Evolutionary conservation across 106 monocot genomes (phyloP).

Genomic region (Apostasia shenzhenica): DNA sequence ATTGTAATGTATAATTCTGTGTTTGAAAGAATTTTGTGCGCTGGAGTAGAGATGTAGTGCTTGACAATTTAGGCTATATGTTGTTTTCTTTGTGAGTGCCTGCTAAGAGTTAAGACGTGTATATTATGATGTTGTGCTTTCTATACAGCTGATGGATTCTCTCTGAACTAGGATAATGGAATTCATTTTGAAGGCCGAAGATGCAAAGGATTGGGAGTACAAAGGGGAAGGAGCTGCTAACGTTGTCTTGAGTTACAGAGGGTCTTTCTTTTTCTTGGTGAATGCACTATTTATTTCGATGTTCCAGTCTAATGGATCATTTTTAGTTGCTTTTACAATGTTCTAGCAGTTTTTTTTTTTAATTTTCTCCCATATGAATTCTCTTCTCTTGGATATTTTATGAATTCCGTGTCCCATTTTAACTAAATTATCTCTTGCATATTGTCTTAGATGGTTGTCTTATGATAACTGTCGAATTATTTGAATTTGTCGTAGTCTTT

Average conservation of each 20-base stretch:
- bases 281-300: not conserved
- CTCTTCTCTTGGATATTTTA: not conserved
- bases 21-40: no score
- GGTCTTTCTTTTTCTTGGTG: conserved; percentile 50
- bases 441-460: not conserved
- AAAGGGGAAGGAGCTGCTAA: conserved; percentile 93
- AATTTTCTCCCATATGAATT: not conserved
- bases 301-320: not conserved
- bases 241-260: conserved; percentile 61
- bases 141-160: not conserved
- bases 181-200: conserved; percentile 26
- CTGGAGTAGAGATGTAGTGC: no score
- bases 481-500: no score
- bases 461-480: not conserved
- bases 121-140: no score
- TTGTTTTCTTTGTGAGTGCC: no score
- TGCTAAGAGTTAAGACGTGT: no score
- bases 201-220: conserved; percentile 70
- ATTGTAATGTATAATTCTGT: no score
- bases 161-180: conserved; percentile 4
- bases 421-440: not conserved
- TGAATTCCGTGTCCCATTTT: not conserved
- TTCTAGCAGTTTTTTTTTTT: not conserved
- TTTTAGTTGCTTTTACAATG: not conserved
- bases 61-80: no score